Percentiles rank a stretch among this genome's conserved stretches.
These are phyloP conservation scores for Straminergon stramineum DNA, from an alignment of 225 moss, liverwort and hornwort genomes.

Conservation along the genomic window DNA sequence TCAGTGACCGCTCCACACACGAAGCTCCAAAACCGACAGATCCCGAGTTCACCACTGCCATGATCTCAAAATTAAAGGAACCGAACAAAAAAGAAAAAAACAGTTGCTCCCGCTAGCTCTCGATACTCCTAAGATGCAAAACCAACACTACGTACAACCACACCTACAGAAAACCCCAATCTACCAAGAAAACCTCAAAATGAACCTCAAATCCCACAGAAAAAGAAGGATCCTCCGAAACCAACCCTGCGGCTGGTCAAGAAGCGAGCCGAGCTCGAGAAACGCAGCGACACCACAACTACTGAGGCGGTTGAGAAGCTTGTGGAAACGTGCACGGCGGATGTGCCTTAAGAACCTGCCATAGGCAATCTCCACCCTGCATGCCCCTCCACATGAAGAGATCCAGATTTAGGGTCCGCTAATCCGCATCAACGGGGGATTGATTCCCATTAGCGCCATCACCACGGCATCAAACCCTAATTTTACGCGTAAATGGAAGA, in stretches of 20 bases:
- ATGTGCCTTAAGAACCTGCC: slow-evolving; percentile 10
- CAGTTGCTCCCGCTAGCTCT: too few species aligned
- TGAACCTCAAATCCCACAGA: background rate
- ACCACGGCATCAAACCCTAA: background rate
- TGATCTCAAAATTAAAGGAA: background rate
- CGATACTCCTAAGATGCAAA: background rate
- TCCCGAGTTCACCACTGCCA: slow-evolving; percentile 25
- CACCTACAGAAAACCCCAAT: background rate
- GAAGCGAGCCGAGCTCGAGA: background rate
- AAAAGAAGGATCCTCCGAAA: background rate
- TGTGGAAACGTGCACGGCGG: background rate
- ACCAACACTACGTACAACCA: too few species aligned
- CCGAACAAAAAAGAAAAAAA: too few species aligned
- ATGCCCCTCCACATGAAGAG: slow-evolving; percentile 24
- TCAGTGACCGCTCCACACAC: background rate
- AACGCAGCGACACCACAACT: background rate
- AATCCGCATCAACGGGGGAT: background rate
- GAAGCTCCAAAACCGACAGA: slow-evolving; percentile 11
- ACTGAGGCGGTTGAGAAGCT: background rate
- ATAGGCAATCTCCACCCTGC: slow-evolving; percentile 17
- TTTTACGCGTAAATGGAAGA: background rate
- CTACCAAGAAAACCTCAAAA: background rate
- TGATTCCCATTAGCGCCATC: background rate
- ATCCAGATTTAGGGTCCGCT: background rate
- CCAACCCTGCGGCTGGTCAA: background rate